Percentiles rank a stretch among this genome's conserved stretches.
Evolutionary conservation across 805 yeast species (phyloP).

Genomic region (Lachancea sp.): DNA sequence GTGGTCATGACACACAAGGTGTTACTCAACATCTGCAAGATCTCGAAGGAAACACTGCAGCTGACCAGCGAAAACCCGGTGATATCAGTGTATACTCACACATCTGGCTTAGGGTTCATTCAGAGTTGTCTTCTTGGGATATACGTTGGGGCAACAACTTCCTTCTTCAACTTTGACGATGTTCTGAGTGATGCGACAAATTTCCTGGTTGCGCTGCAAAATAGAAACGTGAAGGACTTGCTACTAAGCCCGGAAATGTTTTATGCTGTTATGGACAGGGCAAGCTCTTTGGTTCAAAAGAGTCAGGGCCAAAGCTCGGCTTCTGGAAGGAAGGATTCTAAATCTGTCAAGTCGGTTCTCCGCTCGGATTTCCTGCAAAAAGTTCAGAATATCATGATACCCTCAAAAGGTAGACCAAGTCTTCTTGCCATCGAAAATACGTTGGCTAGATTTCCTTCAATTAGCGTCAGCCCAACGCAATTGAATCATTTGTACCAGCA

Average conservation of each 20-base stretch:
- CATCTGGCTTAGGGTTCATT: constrained; percentile 80
- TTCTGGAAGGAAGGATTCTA: constrained; percentile 12
- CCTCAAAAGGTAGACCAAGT: constrained; percentile 70
- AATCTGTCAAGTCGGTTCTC: constrained; percentile 10
- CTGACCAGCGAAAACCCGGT: constrained; percentile 65
- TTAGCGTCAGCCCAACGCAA: constrained; percentile 60
- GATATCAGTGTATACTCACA: constrained; percentile 80
- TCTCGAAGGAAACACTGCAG: constrained; percentile 87
- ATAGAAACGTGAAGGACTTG: constrained; percentile 77
- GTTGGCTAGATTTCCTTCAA: constrained; percentile 53
- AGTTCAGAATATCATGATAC: constrained; percentile 77
- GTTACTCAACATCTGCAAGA: constrained; percentile 74
- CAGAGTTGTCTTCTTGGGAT: constrained; percentile 81
- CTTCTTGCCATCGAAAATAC: constrained; percentile 50
- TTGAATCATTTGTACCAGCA: constrained; percentile 76
- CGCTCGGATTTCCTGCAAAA: constrained; percentile 39
- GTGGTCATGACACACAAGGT: constrained; percentile 46
- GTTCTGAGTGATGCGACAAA: constrained; percentile 68
- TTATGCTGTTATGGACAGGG: constrained; percentile 60
- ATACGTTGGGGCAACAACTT: constrained; percentile 80
- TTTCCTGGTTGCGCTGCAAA: constrained; percentile 62
- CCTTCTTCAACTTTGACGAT: constrained; percentile 69
- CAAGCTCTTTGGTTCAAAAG: constrained; percentile 20
- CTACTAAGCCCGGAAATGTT: constrained; percentile 81
- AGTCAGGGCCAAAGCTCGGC: constrained; percentile 9